Evolutionary conservation across 2,329 filamentous ascomycete species (phyloP).

Genomic region (Colletotrichum echinochloae): DNA sequence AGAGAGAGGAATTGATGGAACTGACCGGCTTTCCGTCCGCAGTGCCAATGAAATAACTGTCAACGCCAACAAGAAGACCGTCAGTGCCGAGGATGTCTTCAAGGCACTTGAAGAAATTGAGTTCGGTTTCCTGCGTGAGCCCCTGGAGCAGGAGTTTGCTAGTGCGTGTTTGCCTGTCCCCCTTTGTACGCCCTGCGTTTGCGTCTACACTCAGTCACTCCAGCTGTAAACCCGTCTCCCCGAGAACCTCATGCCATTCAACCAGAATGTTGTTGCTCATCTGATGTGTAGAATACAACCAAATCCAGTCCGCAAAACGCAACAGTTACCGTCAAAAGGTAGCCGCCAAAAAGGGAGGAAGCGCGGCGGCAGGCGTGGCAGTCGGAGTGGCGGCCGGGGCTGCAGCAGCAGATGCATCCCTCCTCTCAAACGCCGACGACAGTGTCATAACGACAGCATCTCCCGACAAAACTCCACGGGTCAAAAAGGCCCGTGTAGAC

Average conservation of each 20-base stretch:
- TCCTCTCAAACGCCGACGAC: constrained; percentile 46
- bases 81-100: constrained; percentile 80
- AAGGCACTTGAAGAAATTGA: constrained; percentile 82
- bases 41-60: constrained; percentile 81
- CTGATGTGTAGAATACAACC: constrained; percentile 71
- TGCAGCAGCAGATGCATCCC: constrained; percentile 52
- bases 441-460: constrained; percentile 48
- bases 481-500: constrained; percentile 62
- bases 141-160: constrained; percentile 80
- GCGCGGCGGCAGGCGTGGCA: constrained; percentile 41
- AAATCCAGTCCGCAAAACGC: constrained; percentile 79
- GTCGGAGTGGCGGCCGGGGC: constrained; percentile 51
- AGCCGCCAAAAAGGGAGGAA: constrained; percentile 69
- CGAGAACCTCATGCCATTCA: background rate
- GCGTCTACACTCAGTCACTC: background rate
- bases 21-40: background rate
- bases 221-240: background rate
- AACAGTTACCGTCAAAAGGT: constrained; percentile 79
- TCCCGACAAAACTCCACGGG: constrained; percentile 51
- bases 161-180: constrained; percentile 64
- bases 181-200: background rate
- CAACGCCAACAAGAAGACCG: constrained; percentile 79
- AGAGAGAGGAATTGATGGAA: background rate
- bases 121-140: constrained; percentile 76
- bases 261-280: constrained; percentile 13